A percentile compares a stretch with the other conserved stretches of the same genome.
Evolutionary conservation across 2,329 filamentous ascomycete species (phyloP).

Genomic region (Ascochyta rabiei): DNA sequence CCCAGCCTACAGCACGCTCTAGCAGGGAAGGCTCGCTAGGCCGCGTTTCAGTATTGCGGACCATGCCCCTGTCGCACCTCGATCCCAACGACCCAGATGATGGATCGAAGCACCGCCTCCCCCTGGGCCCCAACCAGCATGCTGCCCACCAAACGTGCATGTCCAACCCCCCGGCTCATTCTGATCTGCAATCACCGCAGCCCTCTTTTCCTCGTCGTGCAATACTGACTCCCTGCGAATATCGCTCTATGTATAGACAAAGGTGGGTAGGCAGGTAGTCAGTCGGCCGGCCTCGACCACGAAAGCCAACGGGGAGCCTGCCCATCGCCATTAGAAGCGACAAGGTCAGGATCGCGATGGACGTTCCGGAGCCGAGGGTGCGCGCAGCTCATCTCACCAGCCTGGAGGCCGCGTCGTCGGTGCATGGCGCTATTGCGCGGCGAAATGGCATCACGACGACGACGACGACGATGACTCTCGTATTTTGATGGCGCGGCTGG

Average conservation of each 20-base stretch:
- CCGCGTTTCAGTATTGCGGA: constrained; percentile 10
- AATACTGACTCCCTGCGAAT: background rate
- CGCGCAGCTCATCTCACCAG: no score
- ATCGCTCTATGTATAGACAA: constrained; percentile 2
- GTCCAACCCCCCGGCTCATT: background rate
- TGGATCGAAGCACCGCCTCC: background rate
- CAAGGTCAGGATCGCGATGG: background rate
- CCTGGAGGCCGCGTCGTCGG: background rate
- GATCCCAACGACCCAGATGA: background rate
- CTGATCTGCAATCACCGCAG: background rate
- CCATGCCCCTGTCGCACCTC: background rate
- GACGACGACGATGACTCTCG: background rate
- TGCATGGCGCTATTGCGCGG: background rate
- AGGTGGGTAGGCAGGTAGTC: no score
- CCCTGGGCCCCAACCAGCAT: background rate
- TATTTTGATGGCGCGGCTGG: constrained; percentile 4
- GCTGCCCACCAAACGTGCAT: background rate
- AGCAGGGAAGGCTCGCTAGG: background rate
- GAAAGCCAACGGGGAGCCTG: background rate
- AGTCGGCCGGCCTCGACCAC: background rate
- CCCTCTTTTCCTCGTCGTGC: background rate
- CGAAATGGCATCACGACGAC: background rate
- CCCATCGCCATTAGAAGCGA: background rate
- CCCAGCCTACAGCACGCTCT: background rate
- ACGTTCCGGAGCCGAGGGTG: background rate